Base-by-base conservation (phyloP, 2,329 filamentous ascomycete genomes). In the Leptographium wingfieldii region DNA sequence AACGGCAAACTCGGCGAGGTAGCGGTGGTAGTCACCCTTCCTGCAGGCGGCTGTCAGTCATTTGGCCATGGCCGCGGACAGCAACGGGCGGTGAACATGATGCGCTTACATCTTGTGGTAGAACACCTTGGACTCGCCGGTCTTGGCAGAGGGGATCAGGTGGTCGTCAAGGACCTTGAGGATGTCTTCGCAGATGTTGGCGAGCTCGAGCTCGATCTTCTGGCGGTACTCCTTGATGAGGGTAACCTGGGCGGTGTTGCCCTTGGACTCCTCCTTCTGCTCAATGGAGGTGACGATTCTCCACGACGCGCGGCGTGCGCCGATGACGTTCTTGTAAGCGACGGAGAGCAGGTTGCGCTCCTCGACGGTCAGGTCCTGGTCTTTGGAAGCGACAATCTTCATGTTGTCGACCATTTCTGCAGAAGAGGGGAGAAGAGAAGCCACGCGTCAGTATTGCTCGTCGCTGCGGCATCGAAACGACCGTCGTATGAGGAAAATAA, bases 401-500 rank as follows among this genome's bases (percentile, higher is more conserved):
- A 97, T 97, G 85, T 96, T 96, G 83, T 96, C 91, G 68, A 97
- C 92, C 92, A 97, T 96, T 80, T 96, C 92, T 96, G 77, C 61
- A 66, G 27, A 57, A 12, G 22, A 31, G 49, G 5, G 49, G 16
- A 52, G 12, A 16, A 52, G 16, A 59, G 40, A 46, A 27, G 43
- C 33, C 52, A 53, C 53, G 53, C 53, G 61, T 64, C 60, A 63
- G 63, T 49, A 59, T 3, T 35, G 40, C 19, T 31, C 35, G 22
- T 27, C 38, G 31, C 14, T 12, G 19, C 5, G 22, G 11, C 3
- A 43, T 27, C 22, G 5, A 11, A 25, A 25, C 29, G n/a, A 11
- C 14, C 22, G 12, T 43, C 9, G 6, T 27, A 4, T n/a, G 12
- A 14, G 12, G n/a, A 19, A 10, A 12, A 25, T 22, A 4, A 25